Conservation (phyloP, 1,139 yeast genomes). For the Kurtzmaniella natalensis region DNA sequence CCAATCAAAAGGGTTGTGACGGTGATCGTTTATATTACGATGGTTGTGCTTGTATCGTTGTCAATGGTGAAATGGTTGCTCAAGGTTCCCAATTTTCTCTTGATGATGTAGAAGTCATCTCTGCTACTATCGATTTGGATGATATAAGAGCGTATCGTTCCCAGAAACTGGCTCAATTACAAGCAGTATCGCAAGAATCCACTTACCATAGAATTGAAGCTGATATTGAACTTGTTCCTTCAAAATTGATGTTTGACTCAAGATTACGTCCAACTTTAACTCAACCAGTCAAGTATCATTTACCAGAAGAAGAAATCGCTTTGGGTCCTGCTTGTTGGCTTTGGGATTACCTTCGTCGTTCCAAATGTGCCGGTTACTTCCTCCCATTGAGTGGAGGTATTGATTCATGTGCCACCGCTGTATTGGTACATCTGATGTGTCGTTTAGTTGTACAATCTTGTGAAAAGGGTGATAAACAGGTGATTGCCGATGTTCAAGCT, state of each 20-base stretch:
- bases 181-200: constrained; percentile 49
- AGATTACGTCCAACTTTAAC: constrained; percentile 56
- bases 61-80: constrained; percentile 86
- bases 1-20: constrained; percentile 97
- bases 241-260: constrained; percentile 55
- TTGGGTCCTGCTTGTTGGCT: constrained; percentile 99
- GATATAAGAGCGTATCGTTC: constrained; percentile 83
- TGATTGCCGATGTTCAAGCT: constrained; percentile 65
- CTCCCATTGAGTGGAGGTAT: constrained; percentile 96
- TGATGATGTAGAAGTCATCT: constrained; percentile 85
- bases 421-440: constrained; percentile 93
- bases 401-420: constrained; percentile 96
- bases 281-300: constrained; percentile 55
- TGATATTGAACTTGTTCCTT: constrained; percentile 59
- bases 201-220: constrained; percentile 60
- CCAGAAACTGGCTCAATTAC: constrained; percentile 74
- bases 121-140: constrained; percentile 91
- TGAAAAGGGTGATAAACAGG: constrained; percentile 63
- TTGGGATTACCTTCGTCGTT: constrained; percentile 94
- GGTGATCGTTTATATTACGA: constrained; percentile 96
- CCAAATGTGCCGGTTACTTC: constrained; percentile 85
- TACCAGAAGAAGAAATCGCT: constrained; percentile 94
- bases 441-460: constrained; percentile 70
- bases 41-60: constrained; percentile 92
- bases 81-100: constrained; percentile 90